Base-by-base conservation (phyloP, 345 rosid species). In the Cochlearia excelsa region DNA sequence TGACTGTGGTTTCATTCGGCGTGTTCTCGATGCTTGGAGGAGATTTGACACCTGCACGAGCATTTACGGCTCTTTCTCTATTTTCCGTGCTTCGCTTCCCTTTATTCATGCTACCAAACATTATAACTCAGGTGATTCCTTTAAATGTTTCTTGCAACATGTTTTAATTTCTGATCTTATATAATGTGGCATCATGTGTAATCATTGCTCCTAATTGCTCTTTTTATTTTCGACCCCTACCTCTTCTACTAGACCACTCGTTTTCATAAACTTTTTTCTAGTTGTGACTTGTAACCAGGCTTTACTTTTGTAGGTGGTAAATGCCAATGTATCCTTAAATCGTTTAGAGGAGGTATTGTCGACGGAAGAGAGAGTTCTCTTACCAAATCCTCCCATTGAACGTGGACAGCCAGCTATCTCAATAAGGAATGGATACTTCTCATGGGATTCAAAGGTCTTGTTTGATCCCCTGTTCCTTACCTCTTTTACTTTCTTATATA, bases 81-180 rank as follows among this genome's bases (percentile, higher is more conserved):
- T 93, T 93, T 73, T 75, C 99, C 11, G 99, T 93, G 64, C 97
- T 93, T 68, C 97, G 99, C 41, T 93, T 89, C 63, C 99, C 97
- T 51, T 82, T 93, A 54, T 85, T 85, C 79, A 79, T 89, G 94
- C 99, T 93, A 56, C 99, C 99, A 11, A 93, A 82, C 71, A 75
- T 85, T 52, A 87, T 93, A 54, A 93, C 96, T 68, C 99, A 93
- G 96, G 99, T 93, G 58, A 57, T 57, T 63, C 48, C 51, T 38
- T 10, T 3, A 5, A 26, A 33, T 4, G 37, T 46, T 30, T 49
- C n/a, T 41, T 62, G 46, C 27, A 28, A 23, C 63, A 35, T 46
- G 51, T 52, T 35, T 52, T 40, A 54, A 40, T 54, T 42, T 59
- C 26, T 53, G 38, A 16, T 46, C 3, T 54, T 64, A 44, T 26